phyloP scores from a whole-genome alignment of 169 alveolate species.

The Eimeria brunetti region DNA sequence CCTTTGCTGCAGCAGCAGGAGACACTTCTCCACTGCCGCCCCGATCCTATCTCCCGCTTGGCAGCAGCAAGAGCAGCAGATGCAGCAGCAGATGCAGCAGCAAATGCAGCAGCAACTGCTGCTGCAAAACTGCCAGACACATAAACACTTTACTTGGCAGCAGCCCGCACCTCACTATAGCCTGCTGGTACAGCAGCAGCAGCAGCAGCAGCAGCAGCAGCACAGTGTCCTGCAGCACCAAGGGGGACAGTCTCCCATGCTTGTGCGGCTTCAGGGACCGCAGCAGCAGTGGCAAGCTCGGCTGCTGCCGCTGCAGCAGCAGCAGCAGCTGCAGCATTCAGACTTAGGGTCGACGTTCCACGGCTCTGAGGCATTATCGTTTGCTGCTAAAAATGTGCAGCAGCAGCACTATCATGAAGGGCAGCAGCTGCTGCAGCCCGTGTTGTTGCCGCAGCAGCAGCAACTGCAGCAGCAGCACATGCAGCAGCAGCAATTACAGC shows the following conservation, averaged over 20 bases:
- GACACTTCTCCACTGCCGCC: neutral
- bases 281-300: neutral
- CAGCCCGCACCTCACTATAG: neutral
- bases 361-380: neutral
- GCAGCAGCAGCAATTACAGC: slow-evolving; percentile 1
- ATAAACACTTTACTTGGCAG: neutral
- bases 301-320: neutral
- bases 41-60: slow-evolving; percentile 2
- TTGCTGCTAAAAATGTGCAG: neutral
- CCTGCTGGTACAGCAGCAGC: slow-evolving; percentile 3
- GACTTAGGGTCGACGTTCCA: neutral
- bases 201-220: slow-evolving; percentile 15
- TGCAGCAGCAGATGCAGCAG: slow-evolving; percentile 24
- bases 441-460: slow-evolving; percentile 18
- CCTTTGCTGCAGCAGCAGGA: slow-evolving; percentile 58
- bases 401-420: slow-evolving; percentile 3
- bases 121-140: neutral
- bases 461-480: slow-evolving; percentile 7
- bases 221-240: neutral
- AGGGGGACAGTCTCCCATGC: neutral
- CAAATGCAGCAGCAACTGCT: neutral
- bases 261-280: slow-evolving; percentile 8
- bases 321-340: slow-evolving; percentile 16
- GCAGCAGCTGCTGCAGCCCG: slow-evolving; percentile 47
- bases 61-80: slow-evolving; percentile 32